A percentile compares a stretch with the other conserved stretches of the same genome.
Conservation (phyloP, 2,329 filamentous ascomycete genomes). For the Colletotrichum tropicale region DNA sequence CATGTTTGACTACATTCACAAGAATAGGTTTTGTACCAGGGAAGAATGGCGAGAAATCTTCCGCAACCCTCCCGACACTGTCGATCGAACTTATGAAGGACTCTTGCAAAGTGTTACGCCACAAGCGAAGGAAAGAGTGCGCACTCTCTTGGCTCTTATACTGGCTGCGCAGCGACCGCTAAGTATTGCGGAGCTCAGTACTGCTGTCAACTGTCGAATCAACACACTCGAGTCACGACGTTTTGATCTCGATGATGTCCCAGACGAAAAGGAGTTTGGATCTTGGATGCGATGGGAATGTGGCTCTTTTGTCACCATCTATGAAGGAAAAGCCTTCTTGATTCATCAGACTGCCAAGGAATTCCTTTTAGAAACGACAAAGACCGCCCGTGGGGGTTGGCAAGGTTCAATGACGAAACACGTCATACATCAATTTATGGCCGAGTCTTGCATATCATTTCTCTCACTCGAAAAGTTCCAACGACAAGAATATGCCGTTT, state of each 20-base stretch:
- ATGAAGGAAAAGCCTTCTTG: not conserved
- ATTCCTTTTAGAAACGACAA: not conserved
- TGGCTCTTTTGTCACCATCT: not conserved
- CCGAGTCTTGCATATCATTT: not conserved
- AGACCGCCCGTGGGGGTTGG: rapidly evolving
- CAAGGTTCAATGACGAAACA: not conserved
- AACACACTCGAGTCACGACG: not conserved
- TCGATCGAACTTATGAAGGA: not conserved
- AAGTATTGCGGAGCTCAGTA: not conserved
- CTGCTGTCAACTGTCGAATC: not conserved
- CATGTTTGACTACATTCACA: not conserved
- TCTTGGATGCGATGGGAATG: not conserved
- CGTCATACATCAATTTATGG: not conserved
- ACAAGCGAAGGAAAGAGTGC: not conserved
- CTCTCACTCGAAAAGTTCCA: rapidly evolving
- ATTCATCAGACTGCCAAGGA: not conserved
- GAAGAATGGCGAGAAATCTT: not conserved
- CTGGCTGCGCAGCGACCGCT: not conserved
- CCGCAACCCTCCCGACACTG: not conserved
- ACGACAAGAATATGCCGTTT: rapidly evolving
- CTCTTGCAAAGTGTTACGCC: not conserved
- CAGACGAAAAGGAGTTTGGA: not conserved
- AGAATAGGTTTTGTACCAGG: not conserved
- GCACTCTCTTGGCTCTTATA: not conserved
- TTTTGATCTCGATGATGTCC: not conserved